Base-by-base conservation (phyloP, 2,329 filamentous ascomycete species). In the Stylonectria norvegica region DNA sequence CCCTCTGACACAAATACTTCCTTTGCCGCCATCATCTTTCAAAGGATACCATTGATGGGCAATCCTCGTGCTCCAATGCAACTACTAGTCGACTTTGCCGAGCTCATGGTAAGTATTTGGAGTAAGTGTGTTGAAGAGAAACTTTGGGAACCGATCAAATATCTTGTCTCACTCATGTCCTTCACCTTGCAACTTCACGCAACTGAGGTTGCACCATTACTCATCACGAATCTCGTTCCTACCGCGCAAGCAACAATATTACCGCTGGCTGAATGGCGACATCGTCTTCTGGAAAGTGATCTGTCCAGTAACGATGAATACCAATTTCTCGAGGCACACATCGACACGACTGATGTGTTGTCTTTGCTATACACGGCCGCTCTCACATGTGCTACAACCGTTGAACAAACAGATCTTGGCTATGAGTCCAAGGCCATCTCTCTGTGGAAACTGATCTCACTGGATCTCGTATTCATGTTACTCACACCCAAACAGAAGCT, bases 381-480 rank as follows among this genome's bases (percentile, higher is more conserved):
- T 4, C 68, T 81, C 7, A 79, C 76, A 20, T 85, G 83, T 48
- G 67, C 70, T n/a, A 64, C 65, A 3, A 63, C 62, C 4, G 59
- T 44, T 20, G 59, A 36, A 18, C 61, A 58, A 32, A 55, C 55
- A 3, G 60, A 65, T 2, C 42, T 50, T 15, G 58, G 58, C 16
- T 37, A 57, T 20, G 54, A 60, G 34, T 56, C 60, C 32, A 58
- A 58, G 14, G 53, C 60, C 14, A 55, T 58, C 1, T 63, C 69
- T 23, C 86, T 89, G 53, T 93, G 87, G 87, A 75, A 71, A 44
- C 64, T 72, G 25, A 78, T 89, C 45, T 76, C 82, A 4, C 74
- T 80, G 17, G 78, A 85, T 31, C 81, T 85, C 48, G 75, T 85
- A 8, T 64, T 86, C 10, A 68, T 86, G 40, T 75, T 87, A 52